Conservation (phyloP, 345 rosid genomes). For the Clausena lansium region DNA sequence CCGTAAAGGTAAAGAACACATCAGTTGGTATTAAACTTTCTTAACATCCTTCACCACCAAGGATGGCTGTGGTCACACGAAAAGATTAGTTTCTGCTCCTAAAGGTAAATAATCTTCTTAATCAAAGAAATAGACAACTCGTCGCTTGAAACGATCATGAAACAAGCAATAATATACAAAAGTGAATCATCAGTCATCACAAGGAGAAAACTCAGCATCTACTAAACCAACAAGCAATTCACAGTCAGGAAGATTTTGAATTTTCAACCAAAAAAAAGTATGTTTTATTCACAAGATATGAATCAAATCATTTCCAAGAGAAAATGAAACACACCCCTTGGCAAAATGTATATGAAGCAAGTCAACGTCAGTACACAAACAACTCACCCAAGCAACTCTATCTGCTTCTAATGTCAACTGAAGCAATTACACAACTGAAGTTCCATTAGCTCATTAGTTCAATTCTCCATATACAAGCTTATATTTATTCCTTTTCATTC, state of each 20-base stretch:
- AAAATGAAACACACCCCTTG: constrained; percentile 13
- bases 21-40: too few species aligned
- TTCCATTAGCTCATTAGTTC: constrained; percentile 16
- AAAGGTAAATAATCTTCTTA: neutral
- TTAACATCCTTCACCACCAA: neutral
- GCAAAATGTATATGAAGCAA: constrained; percentile 7
- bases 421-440: constrained; percentile 6
- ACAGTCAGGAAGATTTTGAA: neutral
- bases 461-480: constrained; percentile 19
- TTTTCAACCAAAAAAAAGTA: neutral
- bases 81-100: neutral
- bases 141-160: neutral
- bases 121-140: neutral
- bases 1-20: too few species aligned
- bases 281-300: constrained; percentile 19
- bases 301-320: constrained; percentile 9
- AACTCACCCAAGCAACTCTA: constrained; percentile 1
- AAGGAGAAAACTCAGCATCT: neutral
- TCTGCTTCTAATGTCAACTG: constrained; percentile 15
- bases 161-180: neutral
- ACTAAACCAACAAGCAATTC: constrained; percentile 5
- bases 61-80: neutral
- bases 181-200: neutral
- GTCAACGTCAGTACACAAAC: constrained; percentile 24
- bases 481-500: constrained; percentile 21